Base-by-base conservation (phyloP, 1,284 basidiomycete species). In the Chalciporus sp. region DNA sequence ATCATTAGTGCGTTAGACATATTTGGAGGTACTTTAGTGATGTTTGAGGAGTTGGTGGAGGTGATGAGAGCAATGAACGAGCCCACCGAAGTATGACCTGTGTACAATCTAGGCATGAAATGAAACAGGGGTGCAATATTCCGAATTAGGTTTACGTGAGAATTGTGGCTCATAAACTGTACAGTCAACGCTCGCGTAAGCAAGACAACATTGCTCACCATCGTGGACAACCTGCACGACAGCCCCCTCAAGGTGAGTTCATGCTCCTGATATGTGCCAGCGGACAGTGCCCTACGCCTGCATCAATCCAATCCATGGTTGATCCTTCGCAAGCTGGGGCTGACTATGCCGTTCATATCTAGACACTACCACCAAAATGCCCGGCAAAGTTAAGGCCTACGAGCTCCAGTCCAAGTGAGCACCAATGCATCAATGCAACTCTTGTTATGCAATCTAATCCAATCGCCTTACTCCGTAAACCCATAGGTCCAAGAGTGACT, bases 341-440 rank as follows among this genome's bases (percentile, higher is more conserved):
- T 35, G 16, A 35, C 16, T n/a, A 12, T 35, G 33, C 1, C 4
- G 14, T 31, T 35, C 31, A 35, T 53, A 53, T 44, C 50, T 14
- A 61, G 58, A 60, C 60, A 56, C 66, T 63, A 67, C 63, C 19
- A 35, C 48, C 77, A 86, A 79, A 73, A 92, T 91, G 89, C 84
- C 86, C 74, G 84, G 83, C 66, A 90, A 91, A 84, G 93, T 97
- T 81, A 94, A 95, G 84, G 94, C 95, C 71, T 94, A 95, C 83
- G 95, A 97, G 79, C 94, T 98, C 75, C 94, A 95, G 79, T 94
- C 92, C 76, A 98, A 97, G 95, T 96, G 76, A 73, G 90, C 74
- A 53, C 40, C 33, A 42, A 35, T 39, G n/a, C 17, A 6, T 3
- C 23, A 8, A 51, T 19, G 40, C 6, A 29, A 5, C 14, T 19